Evolutionary conservation across 768 basidiomycete genomes (phyloP).

Genomic region (Sutorius australiensis): DNA sequence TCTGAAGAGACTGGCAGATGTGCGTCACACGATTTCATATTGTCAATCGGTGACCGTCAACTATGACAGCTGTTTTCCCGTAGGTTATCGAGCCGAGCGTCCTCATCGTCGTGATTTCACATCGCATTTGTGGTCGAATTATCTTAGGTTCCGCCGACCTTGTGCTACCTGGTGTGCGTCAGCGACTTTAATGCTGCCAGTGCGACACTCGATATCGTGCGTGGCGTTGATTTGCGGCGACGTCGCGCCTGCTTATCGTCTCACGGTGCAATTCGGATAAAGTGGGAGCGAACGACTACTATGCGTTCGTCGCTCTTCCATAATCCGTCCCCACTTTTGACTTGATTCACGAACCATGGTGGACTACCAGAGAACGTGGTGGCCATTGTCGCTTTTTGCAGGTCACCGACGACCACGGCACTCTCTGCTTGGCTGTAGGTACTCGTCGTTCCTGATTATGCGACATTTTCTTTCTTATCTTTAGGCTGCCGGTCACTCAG

Average conservation of each 20-base stretch:
- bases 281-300: neutral
- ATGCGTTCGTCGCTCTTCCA: neutral
- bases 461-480: slow-evolving; percentile 14
- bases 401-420: neutral
- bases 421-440: neutral
- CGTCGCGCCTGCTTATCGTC: neutral
- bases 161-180: neutral
- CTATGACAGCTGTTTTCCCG: neutral
- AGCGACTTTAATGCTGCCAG: neutral
- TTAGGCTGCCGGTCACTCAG: neutral
- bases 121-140: neutral
- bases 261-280: neutral
- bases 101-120: slow-evolving; percentile 2
- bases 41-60: neutral
- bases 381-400: no score
- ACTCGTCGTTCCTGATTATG: neutral
- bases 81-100: neutral
- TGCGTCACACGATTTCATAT: neutral
- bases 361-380: no score
- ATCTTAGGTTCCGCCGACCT: neutral
- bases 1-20: neutral
- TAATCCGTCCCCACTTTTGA: neutral
- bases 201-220: neutral
- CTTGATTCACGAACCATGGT: neutral
- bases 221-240: neutral